Percentiles rank a stretch among this genome's conserved stretches.
These are phyloP conservation scores for Trypanosoma lewisi DNA, from an alignment of 208 protist genomes.

Conservation along the genomic window DNA sequence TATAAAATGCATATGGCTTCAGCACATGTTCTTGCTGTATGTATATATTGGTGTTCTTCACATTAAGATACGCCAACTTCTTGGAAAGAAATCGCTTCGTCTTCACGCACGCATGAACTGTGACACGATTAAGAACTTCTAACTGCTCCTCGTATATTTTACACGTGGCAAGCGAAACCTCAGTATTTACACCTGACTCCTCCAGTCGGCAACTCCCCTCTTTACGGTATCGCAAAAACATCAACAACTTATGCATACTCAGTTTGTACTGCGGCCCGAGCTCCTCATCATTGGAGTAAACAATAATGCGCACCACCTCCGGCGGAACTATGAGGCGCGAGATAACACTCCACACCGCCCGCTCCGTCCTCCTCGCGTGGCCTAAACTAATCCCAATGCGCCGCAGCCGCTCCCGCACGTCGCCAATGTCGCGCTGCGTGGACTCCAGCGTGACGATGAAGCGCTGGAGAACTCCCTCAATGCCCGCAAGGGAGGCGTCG, in stretches of 20 bases:
- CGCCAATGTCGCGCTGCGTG: conserved; percentile 72
- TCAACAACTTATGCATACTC: conserved; percentile 47
- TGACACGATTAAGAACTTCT: conserved; percentile 60
- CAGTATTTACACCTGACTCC: not conserved
- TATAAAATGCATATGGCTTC: conserved; percentile 60
- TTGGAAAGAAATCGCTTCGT: conserved; percentile 65
- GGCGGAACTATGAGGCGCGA: conserved; percentile 69
- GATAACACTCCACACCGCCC: conserved; percentile 52
- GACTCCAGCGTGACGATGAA: conserved; percentile 66
- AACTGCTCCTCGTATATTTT: conserved; percentile 58
- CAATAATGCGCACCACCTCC: conserved; percentile 75
- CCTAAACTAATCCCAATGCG: conserved; percentile 39
- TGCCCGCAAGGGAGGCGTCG: conserved; percentile 50
- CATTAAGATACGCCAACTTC: conserved; percentile 59
- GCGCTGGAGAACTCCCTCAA: conserved; percentile 59
- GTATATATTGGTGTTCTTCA: conserved; percentile 77
- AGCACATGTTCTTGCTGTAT: conserved; percentile 83
- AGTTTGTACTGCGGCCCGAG: conserved; percentile 69
- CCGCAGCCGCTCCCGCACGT: conserved; percentile 63
- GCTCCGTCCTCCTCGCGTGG: conserved; percentile 49
- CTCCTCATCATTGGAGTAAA: conserved; percentile 64
- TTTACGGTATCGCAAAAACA: conserved; percentile 62
- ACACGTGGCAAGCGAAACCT: conserved; percentile 42
- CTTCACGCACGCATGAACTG: conserved; percentile 76
- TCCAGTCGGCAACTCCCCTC: conserved; percentile 1